A percentile compares a stretch with the other conserved stretches of the same genome.
These are phyloP conservation scores for Eucalyptus albens DNA, from an alignment of 345 rosid species.

Conservation along the genomic window DNA sequence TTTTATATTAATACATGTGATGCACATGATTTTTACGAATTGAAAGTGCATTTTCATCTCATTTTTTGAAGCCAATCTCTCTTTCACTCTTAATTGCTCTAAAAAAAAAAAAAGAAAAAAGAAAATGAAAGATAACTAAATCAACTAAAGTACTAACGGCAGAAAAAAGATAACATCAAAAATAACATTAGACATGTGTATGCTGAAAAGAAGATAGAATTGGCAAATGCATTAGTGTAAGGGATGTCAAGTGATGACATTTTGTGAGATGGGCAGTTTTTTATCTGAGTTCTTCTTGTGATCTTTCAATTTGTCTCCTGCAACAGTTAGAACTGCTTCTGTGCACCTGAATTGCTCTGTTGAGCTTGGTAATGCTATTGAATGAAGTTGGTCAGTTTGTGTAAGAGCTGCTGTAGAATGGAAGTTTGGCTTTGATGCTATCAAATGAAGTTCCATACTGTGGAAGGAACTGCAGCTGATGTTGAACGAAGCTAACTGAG, in stretches of 20 bases:
- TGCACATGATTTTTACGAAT: neutral
- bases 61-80: neutral
- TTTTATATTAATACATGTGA: neutral
- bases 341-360: neutral
- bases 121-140: neutral
- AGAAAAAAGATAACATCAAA: neutral
- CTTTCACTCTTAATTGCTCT: neutral
- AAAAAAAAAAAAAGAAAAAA: neutral
- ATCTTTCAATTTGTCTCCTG: neutral
- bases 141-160: neutral
- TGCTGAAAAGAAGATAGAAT: neutral
- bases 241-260: neutral
- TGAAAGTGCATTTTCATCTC: neutral
- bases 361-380: neutral
- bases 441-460: neutral
- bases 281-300: neutral
- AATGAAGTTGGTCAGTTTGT: neutral
- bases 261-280: neutral
- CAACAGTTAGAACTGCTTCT: neutral
- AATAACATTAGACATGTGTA: neutral
- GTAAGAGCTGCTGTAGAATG: neutral
- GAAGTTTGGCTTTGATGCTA: neutral
- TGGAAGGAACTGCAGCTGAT: neutral
- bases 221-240: neutral
- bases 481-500: neutral